These are phyloP conservation scores for Oryza australiensis DNA, from an alignment of 176 grass and related monocot species.

Conservation along the genomic window DNA sequence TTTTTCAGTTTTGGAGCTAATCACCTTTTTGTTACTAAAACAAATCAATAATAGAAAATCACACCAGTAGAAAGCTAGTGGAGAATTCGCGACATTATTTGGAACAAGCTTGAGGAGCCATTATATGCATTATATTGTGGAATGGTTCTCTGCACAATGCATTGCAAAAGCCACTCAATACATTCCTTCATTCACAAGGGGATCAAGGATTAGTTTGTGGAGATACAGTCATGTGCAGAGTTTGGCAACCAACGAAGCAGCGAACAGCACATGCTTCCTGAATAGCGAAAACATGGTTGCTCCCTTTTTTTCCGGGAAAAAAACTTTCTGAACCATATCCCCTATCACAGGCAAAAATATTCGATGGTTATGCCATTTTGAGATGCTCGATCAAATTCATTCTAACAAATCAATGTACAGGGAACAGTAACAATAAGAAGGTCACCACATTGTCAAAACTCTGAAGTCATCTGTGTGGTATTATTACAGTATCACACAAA, in stretches of 20 bases:
- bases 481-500: background rate
- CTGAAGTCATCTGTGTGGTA: no score
- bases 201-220: background rate
- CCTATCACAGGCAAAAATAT: background rate
- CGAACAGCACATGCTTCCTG: background rate
- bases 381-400: slow-evolving; percentile 16
- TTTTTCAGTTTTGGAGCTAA: background rate
- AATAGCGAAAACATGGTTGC: background rate
- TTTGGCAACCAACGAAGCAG: background rate
- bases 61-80: background rate
- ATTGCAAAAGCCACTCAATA: background rate
- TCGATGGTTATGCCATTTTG: slow-evolving; percentile 20
- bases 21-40: background rate
- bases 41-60: no score
- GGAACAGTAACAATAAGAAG: background rate
- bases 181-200: background rate
- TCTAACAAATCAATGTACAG: background rate
- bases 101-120: background rate
- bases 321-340: background rate
- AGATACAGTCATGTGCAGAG: background rate
- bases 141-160: background rate
- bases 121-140: background rate
- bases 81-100: background rate
- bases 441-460: no score
- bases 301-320: background rate